Base-by-base conservation (phyloP, 1,284 basidiomycete species). In the Naganishia albida region DNA sequence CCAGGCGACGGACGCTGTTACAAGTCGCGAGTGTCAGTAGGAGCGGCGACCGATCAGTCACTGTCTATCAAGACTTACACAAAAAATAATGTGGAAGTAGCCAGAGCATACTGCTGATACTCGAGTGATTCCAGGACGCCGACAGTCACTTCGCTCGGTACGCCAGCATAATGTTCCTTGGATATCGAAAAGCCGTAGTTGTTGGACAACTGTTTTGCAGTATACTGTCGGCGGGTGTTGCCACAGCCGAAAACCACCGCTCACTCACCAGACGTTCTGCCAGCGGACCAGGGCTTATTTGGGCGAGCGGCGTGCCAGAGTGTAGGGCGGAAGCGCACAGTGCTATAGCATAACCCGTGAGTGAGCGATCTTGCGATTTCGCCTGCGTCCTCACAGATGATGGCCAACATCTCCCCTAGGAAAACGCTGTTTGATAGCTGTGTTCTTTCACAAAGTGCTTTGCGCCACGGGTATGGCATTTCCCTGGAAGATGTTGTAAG, bases 281-380 rank as follows among this genome's bases (percentile, higher is more conserved):
- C 2, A 93, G 81, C 0, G 91, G 91, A 69, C 87, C 88, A 0
- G 91, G 89, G 0, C 90, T 92, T 52, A 93, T 89, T 72, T 94
- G 91, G 0, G 91, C 91, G 20, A 94, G 78, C 0, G 91, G 86
- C 15, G 81, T 81, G 3, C 88, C 91, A 0, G 87, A 88, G n/a
- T 87, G 83, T 38, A 94, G 80, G 1, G 90, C 84, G 0, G 79
- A 75, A 0, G 79, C 73, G 30, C 73, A 75, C 75, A 76, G 79
- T 69, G 73, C 78, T 75, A 18, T 39, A 72, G 48, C 15, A 46
- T 26, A 52, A 10, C 15, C 23, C n/a, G 26, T 56, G 38, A 30
- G 56, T 42, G 57, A 7, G 20, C 15, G 30, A 3, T 26, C 23
- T 18, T 40, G 52, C 10, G 34, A 4, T 34, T 39, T 12, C 52